Conservation (phyloP, 129 eudicot genomes). For the Erigeron canadensis region DNA sequence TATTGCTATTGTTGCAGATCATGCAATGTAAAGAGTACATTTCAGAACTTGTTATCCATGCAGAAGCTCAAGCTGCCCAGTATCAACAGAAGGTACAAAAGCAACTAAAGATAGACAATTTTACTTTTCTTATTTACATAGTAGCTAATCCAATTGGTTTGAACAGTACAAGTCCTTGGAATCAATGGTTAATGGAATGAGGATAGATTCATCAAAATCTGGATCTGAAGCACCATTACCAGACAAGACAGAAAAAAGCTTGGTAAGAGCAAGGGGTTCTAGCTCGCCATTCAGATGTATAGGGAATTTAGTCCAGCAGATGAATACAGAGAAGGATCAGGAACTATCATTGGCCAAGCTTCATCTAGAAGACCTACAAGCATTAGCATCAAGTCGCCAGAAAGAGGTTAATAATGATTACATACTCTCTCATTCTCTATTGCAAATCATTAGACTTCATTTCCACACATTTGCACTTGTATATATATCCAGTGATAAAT, state of each 20-base stretch:
- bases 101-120: slow-evolving; percentile 5
- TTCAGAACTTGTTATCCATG: slow-evolving; percentile 75
- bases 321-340: slow-evolving; percentile 81
- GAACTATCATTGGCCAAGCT: slow-evolving; percentile 55
- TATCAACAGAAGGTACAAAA: slow-evolving; percentile 73
- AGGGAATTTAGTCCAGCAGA: slow-evolving; percentile 72
- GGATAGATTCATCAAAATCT: slow-evolving; percentile 44
- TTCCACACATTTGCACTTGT: background rate
- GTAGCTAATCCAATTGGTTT: slow-evolving; percentile 24
- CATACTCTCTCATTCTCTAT: slow-evolving; percentile 1
- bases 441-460: slow-evolving; percentile 3
- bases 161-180: slow-evolving; percentile 83
- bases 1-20: slow-evolving; percentile 44
- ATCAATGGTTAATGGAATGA: slow-evolving; percentile 54
- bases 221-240: slow-evolving; percentile 35
- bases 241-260: slow-evolving; percentile 59
- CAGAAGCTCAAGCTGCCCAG: slow-evolving; percentile 86
- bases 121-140: background rate
- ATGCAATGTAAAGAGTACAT: slow-evolving; percentile 60
- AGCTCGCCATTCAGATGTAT: slow-evolving; percentile 93
- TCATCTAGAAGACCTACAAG: slow-evolving; percentile 70
- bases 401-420: slow-evolving; percentile 55
- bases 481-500: too few relatives aligned
- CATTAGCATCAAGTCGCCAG: slow-evolving; percentile 61
- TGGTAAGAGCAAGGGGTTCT: slow-evolving; percentile 66